A percentile compares a stretch with the other conserved stretches of the same genome.
Evolutionary conservation across 768 basidiomycete genomes (phyloP).

Genomic region (Candolleomyces eurysporus): DNA sequence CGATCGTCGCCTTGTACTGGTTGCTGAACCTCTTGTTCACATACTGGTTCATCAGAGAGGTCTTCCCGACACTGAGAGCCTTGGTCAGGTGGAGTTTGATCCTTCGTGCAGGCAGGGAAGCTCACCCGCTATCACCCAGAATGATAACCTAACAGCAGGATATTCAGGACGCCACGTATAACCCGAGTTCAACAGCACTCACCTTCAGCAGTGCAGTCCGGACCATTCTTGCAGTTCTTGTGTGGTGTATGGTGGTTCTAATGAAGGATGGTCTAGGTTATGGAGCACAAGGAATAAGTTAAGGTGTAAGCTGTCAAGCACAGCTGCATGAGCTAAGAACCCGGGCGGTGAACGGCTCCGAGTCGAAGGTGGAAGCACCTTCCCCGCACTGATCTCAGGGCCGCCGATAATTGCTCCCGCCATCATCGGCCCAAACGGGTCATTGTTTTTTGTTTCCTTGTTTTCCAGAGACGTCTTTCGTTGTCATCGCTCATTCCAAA

Average conservation of each 20-base stretch:
- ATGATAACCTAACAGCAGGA: slow-evolving; percentile 80
- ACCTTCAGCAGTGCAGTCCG: slow-evolving; percentile 8
- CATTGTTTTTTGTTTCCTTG: no score
- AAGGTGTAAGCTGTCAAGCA: background rate
- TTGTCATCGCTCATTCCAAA: no score
- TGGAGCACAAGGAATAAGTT: background rate
- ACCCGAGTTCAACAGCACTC: background rate
- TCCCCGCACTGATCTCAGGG: no score
- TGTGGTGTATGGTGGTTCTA: background rate
- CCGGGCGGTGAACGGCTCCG: background rate
- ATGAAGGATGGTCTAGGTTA: background rate
- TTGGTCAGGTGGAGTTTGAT: slow-evolving; percentile 13
- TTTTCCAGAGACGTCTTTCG: no score
- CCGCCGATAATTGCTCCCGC: no score
- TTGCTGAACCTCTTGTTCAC: slow-evolving; percentile 99
- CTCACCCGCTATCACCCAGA: slow-evolving; percentile 94
- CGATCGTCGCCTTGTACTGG: slow-evolving; percentile 99
- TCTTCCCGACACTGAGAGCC: slow-evolving; percentile 88
- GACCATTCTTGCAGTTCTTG: background rate
- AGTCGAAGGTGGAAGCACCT: no score
- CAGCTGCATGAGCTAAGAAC: background rate
- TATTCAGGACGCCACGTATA: background rate
- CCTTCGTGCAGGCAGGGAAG: slow-evolving; percentile 5
- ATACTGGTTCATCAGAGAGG: slow-evolving; percentile 99
- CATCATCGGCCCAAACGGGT: no score